Percentiles rank a stretch among this genome's conserved stretches.
These are phyloP conservation scores for Fusarium redolens DNA, from an alignment of 2,329 filamentous ascomycete genomes.

Conservation along the genomic window DNA sequence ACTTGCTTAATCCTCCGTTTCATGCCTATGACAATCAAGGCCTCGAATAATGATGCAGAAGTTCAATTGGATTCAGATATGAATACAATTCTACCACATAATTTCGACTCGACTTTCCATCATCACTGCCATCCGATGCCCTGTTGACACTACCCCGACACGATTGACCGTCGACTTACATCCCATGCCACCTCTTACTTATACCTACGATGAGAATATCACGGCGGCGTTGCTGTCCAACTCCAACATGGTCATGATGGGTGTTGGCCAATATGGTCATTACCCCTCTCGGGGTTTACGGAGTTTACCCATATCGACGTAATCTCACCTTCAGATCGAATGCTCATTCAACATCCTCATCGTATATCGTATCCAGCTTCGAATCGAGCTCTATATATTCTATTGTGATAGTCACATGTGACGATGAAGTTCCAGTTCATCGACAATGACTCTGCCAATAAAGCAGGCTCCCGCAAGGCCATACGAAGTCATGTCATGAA, in stretches of 20 bases:
- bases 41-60: background rate
- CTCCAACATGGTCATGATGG: background rate
- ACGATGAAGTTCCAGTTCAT: slow-evolving; percentile 39
- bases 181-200: background rate
- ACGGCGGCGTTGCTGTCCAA: no score
- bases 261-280: background rate
- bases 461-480: slow-evolving; percentile 13
- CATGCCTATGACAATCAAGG: background rate
- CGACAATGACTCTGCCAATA: slow-evolving; percentile 11
- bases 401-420: background rate
- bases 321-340: slow-evolving; percentile 11
- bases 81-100: background rate
- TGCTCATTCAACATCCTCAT: background rate
- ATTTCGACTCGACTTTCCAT: no score
- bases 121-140: background rate
- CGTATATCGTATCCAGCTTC: background rate
- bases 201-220: background rate
- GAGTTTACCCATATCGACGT: slow-evolving; percentile 20
- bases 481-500: slow-evolving; percentile 43
- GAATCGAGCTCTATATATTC: background rate
- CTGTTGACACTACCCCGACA: background rate
- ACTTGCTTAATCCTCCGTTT: background rate
- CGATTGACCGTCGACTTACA: background rate
- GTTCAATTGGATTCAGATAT: background rate
- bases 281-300: slow-evolving; percentile 28